These are phyloP conservation scores for Myotisia sp. DNA, from an alignment of 2,329 filamentous ascomycete genomes.

Conservation along the genomic window DNA sequence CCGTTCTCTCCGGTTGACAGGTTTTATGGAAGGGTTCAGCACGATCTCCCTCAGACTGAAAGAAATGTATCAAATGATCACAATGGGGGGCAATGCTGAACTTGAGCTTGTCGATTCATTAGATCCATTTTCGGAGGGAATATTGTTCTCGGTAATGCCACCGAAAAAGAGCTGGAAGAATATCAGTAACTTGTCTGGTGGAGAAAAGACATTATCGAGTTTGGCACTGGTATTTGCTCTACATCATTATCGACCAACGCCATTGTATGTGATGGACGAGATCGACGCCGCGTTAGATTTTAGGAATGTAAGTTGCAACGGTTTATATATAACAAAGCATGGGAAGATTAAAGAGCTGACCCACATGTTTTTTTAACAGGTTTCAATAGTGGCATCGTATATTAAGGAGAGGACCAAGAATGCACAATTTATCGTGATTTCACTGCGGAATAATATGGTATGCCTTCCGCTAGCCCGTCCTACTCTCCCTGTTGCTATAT, in stretches of 20 bases:
- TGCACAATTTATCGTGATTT: slow-evolving; percentile 97
- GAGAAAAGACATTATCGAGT: slow-evolving; percentile 90
- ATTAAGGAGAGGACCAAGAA: slow-evolving; percentile 99
- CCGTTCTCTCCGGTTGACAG: slow-evolving; percentile 74
- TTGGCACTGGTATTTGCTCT: slow-evolving; percentile 93
- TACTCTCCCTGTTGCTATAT: too few species aligned
- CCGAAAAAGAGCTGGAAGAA: slow-evolving; percentile 99
- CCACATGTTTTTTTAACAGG: too few species aligned
- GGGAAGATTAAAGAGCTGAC: slow-evolving; percentile 9
- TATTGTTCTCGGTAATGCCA: slow-evolving; percentile 95
- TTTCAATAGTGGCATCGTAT: slow-evolving; percentile 94
- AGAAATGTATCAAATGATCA: slow-evolving; percentile 99
- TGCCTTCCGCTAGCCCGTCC: slow-evolving; percentile 6
- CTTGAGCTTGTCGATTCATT: slow-evolving; percentile 91
- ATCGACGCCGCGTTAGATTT: slow-evolving; percentile 98
- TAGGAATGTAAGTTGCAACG: slow-evolving; percentile 64
- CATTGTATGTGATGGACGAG: slow-evolving; percentile 98
- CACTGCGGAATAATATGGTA: slow-evolving; percentile 89
- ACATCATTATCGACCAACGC: slow-evolving; percentile 95
- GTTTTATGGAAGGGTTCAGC: slow-evolving; percentile 96
- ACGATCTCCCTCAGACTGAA: slow-evolving; percentile 88
- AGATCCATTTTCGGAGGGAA: slow-evolving; percentile 93
- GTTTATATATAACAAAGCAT: neutral
- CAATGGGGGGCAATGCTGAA: slow-evolving; percentile 97
- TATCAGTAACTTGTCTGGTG: slow-evolving; percentile 86